A percentile compares a stretch with the other conserved stretches of the same genome.
These are phyloP conservation scores for Tilletia indica DNA, from an alignment of 1,284 basidiomycete genomes.

Conservation along the genomic window DNA sequence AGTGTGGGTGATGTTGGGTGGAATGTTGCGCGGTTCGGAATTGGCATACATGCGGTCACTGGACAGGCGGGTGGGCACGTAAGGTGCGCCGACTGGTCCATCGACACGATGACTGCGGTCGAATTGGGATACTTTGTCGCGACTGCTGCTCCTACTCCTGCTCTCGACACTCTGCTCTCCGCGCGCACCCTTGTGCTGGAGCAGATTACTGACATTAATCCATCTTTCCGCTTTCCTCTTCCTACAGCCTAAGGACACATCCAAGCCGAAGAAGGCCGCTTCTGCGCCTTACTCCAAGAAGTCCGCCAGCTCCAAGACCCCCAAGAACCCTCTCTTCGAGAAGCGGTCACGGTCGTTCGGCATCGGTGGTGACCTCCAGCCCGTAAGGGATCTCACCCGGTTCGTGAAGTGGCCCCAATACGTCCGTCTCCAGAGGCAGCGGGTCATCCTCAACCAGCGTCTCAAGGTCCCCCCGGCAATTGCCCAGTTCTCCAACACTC, in stretches of 20 bases:
- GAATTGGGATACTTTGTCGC: too few relatives aligned
- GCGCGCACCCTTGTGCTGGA: too few relatives aligned
- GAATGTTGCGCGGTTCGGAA: too few relatives aligned
- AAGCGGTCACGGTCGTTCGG: constrained; percentile 85
- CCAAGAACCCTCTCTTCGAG: constrained; percentile 97
- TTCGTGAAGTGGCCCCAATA: constrained; percentile 99
- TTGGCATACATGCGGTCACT: too few relatives aligned
- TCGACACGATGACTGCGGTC: too few relatives aligned
- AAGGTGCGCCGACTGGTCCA: too few relatives aligned
- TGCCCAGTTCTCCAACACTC: constrained; percentile 93
- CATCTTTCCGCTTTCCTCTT: neutral
- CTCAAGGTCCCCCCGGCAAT: constrained; percentile 98
- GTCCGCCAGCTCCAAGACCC: constrained; percentile 57
- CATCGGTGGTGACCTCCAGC: constrained; percentile 93
- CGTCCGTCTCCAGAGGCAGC: constrained; percentile 95
- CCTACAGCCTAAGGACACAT: constrained; percentile 50
- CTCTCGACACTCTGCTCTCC: too few relatives aligned
- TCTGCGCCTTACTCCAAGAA: constrained; percentile 17
- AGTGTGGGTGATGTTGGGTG: too few relatives aligned
- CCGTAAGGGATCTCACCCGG: constrained; percentile 85
- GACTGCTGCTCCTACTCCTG: too few relatives aligned
- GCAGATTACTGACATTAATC: too few relatives aligned
- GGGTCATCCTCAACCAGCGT: constrained; percentile 96
- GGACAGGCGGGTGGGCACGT: too few relatives aligned
- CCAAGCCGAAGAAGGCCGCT: constrained; percentile 44